phyloP scores from a whole-genome alignment of 352 stramenopile genomes.

The Saprolegnia parasitica region DNA sequence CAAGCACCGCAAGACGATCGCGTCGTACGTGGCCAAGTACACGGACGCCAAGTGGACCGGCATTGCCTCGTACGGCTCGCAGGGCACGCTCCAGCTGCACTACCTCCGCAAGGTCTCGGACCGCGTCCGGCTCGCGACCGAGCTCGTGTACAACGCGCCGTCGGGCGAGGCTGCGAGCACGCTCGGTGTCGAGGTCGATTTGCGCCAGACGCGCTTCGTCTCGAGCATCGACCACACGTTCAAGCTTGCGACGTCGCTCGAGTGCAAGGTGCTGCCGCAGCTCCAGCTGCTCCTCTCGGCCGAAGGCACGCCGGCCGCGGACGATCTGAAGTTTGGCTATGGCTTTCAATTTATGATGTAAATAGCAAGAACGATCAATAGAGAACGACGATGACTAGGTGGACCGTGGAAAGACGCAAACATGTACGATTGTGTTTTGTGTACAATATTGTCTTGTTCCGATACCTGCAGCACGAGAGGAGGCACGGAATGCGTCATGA shows the following conservation, averaged over 20 bases:
- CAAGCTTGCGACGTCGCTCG: constrained; percentile 76
- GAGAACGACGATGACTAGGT: not conserved
- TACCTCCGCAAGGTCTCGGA: constrained; percentile 83
- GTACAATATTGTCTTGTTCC: too few species aligned
- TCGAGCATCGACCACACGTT: constrained; percentile 79
- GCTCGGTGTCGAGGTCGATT: constrained; percentile 75
- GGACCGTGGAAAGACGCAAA: too few species aligned
- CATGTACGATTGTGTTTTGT: too few species aligned
- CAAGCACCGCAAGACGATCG: constrained; percentile 82
- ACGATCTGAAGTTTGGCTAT: constrained; percentile 90
- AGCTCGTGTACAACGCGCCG: constrained; percentile 83
- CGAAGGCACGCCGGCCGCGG: constrained; percentile 79
- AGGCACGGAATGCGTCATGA: too few species aligned
- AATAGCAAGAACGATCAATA: not conserved
- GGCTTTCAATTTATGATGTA: constrained; percentile 36
- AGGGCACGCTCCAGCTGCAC: constrained; percentile 79
- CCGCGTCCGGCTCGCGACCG: constrained; percentile 75
- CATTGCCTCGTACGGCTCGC: constrained; percentile 67
- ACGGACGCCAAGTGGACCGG: constrained; percentile 56
- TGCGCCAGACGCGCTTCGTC: constrained; percentile 80
- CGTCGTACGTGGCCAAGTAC: constrained; percentile 82
- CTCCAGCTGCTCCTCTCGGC: constrained; percentile 81
- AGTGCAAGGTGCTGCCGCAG: constrained; percentile 80
- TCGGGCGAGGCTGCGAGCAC: constrained; percentile 79
- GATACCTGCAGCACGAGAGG: too few species aligned